These are phyloP conservation scores for Leersia perrieri DNA, from an alignment of 176 grass and related monocot genomes.

Conservation along the genomic window DNA sequence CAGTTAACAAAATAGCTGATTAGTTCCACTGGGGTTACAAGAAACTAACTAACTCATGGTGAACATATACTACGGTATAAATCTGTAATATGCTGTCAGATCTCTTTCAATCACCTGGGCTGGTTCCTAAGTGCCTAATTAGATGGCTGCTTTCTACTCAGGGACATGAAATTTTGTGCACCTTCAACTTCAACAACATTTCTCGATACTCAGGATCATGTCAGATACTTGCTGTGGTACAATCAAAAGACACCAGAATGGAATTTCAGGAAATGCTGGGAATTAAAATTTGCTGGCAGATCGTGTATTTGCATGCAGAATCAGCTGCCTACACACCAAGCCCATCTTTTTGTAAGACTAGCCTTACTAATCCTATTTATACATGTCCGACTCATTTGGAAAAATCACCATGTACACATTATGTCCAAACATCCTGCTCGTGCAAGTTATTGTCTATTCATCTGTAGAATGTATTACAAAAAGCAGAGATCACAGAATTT, in stretches of 20 bases:
- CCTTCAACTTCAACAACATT: neutral
- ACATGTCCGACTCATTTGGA: constrained; percentile 4
- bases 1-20: neutral
- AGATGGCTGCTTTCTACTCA: neutral
- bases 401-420: constrained; percentile 22
- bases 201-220: neutral
- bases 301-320: constrained; percentile 23
- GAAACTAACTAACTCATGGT: neutral
- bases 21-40: neutral
- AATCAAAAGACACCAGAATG: neutral
- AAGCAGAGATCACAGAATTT: constrained; percentile 7
- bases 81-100: neutral
- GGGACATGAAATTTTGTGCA: neutral
- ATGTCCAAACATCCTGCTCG: constrained; percentile 7
- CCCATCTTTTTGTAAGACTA: constrained; percentile 20
- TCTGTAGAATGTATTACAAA: constrained; percentile 27
- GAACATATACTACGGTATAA: neutral
- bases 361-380: constrained; percentile 32
- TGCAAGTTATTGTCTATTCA: constrained; percentile 15
- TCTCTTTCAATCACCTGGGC: constrained; percentile 8
- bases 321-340: constrained; percentile 6
- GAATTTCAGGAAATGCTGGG: neutral
- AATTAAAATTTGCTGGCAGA: neutral
- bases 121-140: neutral
- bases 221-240: neutral